Evolutionary conservation across 345 rosid genomes (phyloP), one percentile per base, ranked within the genome.

Genomic region (Populus pruinosa): DNA sequence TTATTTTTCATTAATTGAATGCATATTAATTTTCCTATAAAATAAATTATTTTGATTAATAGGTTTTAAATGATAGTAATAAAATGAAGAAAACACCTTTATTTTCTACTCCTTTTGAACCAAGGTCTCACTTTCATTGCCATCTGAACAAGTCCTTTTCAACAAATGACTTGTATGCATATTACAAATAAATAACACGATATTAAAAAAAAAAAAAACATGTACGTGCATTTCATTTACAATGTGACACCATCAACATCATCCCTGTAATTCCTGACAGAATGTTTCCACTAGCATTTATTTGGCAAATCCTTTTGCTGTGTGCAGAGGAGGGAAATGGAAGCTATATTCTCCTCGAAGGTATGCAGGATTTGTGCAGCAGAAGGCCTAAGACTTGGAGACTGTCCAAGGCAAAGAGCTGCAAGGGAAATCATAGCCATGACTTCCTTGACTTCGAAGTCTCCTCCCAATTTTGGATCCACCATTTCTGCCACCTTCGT

Each of bases 361-460:
- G 73, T 62, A 31, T 75, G 82, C 73, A 87, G 74, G 38, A 94
- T 81, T 50, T 87, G 87, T 9, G 90, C 72, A 20, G 90, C 90
- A 0, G 93, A 89, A 10, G 94, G 98, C 83, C 97, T 86, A 0
- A 81, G 83, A 7, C 88, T 79, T 4, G 91, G 90, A 6, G 89
- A 61, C 38, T 86, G 87, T 3, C 83, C 81, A 49, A 90, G 82
- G 71, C 98, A 94, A 21, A 61, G 74, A 6, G 89, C 86, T 31
- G 96, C 83, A 27, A 91, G 76, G 20, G 75, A 35, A 10, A 90
- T 74, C 91, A 91, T 81, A 44, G 86, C 81, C 83, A 71, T 84
- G 27, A 81, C 96, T 84, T 92, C 97, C 36, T 84, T 87, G 21
- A 86, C 7, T 67, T 90, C 87, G 64, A 90, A 80, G 56, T 83